A percentile compares a stretch with the other conserved stretches of the same genome.
Evolutionary conservation across 108 stramenopile genomes (phyloP).

Genomic region (Nitzschia sp.): DNA sequence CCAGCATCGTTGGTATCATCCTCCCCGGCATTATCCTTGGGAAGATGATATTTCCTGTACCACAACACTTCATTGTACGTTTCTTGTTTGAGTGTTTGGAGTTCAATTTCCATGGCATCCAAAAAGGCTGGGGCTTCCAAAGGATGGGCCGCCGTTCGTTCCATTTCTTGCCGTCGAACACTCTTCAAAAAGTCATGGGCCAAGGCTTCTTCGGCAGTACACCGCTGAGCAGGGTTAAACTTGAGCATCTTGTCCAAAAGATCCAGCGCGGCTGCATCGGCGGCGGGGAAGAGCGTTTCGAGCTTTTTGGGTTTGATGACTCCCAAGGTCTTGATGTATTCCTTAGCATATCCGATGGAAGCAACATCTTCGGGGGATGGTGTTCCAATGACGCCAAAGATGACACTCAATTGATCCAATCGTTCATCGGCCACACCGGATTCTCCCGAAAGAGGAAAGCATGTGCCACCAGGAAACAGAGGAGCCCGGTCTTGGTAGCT

Average conservation of each 20-base stretch:
- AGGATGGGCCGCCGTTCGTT: constrained; percentile 40
- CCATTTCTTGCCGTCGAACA: constrained; percentile 70
- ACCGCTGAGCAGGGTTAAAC: constrained; percentile 89
- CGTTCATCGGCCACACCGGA: constrained; percentile 49
- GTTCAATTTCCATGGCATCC: constrained; percentile 60
- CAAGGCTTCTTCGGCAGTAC: constrained; percentile 91
- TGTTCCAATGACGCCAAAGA: constrained; percentile 93
- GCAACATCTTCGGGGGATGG: constrained; percentile 83
- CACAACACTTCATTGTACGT: constrained; percentile 78
- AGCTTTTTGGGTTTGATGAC: constrained; percentile 50
- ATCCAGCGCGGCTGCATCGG: constrained; percentile 81
- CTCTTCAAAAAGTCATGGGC: constrained; percentile 84
- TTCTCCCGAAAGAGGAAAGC: constrained; percentile 92
- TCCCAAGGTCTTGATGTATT: constrained; percentile 75
- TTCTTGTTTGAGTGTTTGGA: constrained; percentile 64
- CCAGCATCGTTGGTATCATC: background rate
- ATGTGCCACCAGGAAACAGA: constrained; percentile 95
- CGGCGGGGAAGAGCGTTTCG: constrained; percentile 69
- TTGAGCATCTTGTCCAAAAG: constrained; percentile 90
- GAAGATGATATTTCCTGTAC: constrained; percentile 53
- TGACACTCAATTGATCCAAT: constrained; percentile 95
- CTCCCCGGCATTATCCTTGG: background rate
- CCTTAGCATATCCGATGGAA: constrained; percentile 69
- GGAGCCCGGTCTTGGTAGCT: constrained; percentile 88
- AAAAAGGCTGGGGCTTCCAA: constrained; percentile 73